phyloP scores from a whole-genome alignment of 2,329 filamentous ascomycete species.

The Curvularia spicifera region DNA sequence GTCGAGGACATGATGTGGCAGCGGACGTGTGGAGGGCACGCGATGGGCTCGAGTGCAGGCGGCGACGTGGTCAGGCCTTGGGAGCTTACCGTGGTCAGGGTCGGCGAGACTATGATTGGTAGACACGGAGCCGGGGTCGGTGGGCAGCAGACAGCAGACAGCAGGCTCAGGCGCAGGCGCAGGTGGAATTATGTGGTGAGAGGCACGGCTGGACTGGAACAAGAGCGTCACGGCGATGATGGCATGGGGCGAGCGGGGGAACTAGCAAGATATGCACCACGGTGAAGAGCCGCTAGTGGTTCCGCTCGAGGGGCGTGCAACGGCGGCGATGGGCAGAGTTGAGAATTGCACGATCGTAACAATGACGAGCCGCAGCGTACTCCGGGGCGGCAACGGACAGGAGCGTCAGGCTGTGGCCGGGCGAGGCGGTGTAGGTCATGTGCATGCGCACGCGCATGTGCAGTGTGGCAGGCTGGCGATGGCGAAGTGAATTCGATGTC shows the following conservation, averaged over 20 bases:
- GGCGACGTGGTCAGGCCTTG: constrained; percentile 24
- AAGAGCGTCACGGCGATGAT: constrained; percentile 6
- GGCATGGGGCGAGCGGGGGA: neutral
- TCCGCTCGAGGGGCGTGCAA: constrained; percentile 7
- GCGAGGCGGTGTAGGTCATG: constrained; percentile 30
- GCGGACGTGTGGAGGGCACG: constrained; percentile 15
- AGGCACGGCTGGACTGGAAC: constrained; percentile 10
- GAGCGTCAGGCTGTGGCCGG: constrained; percentile 7
- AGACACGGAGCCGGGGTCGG: constrained; percentile 12
- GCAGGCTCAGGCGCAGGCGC: constrained; percentile 5
- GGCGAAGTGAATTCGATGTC: constrained; percentile 22
- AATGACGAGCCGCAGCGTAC: neutral
- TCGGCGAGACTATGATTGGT: constrained; percentile 23
- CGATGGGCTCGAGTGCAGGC: constrained; percentile 19
- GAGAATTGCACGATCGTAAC: neutral
- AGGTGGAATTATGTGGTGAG: constrained; percentile 20
- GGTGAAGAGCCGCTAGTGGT: constrained; percentile 15
- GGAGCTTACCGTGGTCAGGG: constrained; percentile 15
- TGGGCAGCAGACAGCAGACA: neutral
- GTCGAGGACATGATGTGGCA: constrained; percentile 21
- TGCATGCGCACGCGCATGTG: constrained; percentile 6
- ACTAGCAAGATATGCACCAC: constrained; percentile 1
- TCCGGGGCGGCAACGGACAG: constrained; percentile 2
- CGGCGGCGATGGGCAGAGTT: neutral
- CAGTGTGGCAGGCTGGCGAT: neutral